Evolutionary conservation across 1,284 basidiomycete species (phyloP).

Genomic region (Cryptococcus maquisensis): DNA sequence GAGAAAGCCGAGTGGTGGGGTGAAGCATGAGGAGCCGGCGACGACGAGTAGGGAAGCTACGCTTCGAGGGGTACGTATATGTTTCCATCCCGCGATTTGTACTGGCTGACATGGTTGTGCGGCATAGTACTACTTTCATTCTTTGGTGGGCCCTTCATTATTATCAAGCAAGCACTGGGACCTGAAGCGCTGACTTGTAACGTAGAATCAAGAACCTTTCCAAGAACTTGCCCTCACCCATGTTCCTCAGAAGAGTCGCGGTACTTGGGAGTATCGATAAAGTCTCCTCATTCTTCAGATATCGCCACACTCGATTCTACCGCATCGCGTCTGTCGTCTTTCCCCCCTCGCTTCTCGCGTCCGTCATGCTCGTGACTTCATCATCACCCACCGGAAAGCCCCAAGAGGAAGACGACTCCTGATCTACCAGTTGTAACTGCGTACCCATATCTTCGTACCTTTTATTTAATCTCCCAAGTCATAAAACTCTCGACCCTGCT

Average conservation of each 20-base stretch:
- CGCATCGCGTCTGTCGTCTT: no score
- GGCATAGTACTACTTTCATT: constrained; percentile 77
- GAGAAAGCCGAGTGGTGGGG: constrained; percentile 12
- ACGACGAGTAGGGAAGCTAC: constrained; percentile 32
- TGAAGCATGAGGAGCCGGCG: constrained; percentile 18
- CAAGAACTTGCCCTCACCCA: constrained; percentile 52
- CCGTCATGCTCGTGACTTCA: no score
- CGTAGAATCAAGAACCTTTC: constrained; percentile 44
- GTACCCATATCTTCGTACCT: no score
- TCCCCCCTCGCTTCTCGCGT: no score
- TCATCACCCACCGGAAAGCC: no score
- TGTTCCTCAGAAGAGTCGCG: constrained; percentile 36
- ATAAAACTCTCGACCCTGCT: no score
- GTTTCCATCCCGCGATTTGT: neutral
- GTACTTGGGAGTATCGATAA: constrained; percentile 50
- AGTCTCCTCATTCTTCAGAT: neutral
- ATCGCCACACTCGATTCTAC: neutral
- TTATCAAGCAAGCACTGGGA: neutral
- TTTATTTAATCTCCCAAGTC: no score
- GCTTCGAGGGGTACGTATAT: constrained; percentile 30
- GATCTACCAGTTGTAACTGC: no score
- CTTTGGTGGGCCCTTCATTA: constrained; percentile 31
- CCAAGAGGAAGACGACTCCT: no score
- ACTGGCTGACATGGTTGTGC: neutral
- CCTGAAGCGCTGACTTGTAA: neutral